Evolutionary conservation across 768 basidiomycete species (phyloP).

Genomic region (Suillus variegatus): DNA sequence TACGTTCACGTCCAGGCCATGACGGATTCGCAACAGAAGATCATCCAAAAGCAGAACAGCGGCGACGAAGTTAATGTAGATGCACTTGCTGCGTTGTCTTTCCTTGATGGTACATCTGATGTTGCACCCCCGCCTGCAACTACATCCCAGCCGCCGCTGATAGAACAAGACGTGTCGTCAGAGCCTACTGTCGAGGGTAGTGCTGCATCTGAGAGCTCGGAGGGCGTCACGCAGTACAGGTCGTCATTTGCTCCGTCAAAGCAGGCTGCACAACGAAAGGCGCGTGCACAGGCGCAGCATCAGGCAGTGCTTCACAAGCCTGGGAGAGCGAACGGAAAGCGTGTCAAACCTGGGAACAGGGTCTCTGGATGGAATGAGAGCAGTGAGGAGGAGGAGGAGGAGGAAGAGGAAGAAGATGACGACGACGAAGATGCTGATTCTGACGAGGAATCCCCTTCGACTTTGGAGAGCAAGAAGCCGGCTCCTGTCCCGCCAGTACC

Average conservation of each 20-base stretch:
- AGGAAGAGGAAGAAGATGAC: constrained; percentile 54
- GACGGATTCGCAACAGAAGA: constrained; percentile 20
- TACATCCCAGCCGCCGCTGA: constrained; percentile 21
- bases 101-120: constrained; percentile 52
- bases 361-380: constrained; percentile 60
- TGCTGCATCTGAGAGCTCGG: constrained; percentile 21
- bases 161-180: constrained; percentile 29
- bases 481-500: constrained; percentile 19
- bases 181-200: constrained; percentile 36
- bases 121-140: constrained; percentile 14
- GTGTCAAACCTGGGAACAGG: constrained; percentile 43
- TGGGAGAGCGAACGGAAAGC: constrained; percentile 52
- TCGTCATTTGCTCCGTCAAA: constrained; percentile 90
- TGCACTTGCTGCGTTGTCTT: constrained; percentile 77
- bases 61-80: constrained; percentile 61
- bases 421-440: constrained; percentile 65
- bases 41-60: constrained; percentile 22
- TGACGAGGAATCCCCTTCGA: constrained; percentile 44
- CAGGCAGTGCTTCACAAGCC: constrained; percentile 78
- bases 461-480: constrained; percentile 34
- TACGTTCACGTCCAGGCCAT: constrained; percentile 37
- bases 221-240: constrained; percentile 50
- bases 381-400: constrained; percentile 80
- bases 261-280: constrained; percentile 82
- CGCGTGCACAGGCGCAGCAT: constrained; percentile 79